Evolutionary conservation across 1,284 basidiomycete species (phyloP), one percentile per base, ranked within the genome.

Genomic region (Cutaneotrichosporon mucoides): DNA sequence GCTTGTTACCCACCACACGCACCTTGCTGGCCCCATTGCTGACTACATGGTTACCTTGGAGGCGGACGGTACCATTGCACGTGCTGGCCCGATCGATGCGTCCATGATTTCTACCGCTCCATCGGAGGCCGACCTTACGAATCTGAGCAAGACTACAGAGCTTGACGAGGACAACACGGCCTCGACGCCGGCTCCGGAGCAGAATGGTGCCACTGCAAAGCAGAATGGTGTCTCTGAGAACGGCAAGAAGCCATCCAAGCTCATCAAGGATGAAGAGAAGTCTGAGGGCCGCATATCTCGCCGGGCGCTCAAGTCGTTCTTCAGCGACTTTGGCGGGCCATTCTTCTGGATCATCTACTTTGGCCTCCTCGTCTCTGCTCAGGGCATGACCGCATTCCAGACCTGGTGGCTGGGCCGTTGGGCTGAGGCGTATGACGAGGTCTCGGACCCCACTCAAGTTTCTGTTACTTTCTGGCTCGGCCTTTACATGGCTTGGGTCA

Each of bases 1-100:
- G 33, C 79, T 91, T 6, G 86, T 89, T 12, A 89, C 88, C 0
- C 88, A 90, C 73, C 88, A 90, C 66, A 81, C 88, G 35, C 83
- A 84, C 3, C 82, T 89, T 71, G 81, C 82, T 15, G 81, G 81
- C 24, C 83, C 86, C 2, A 78, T 88, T 34, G 85, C 87, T 10
- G 81, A 84, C 48, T 86, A 83, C 70, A 82, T 87, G 11, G 82
- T 89, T 33, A 82, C 82, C 4, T 71, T 90, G 37, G 68, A 78
- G 10, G 83, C 85, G 64, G 84, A 55, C 73, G 65, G 84, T 79
- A 66, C 68, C 74, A 68, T 78, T 48, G 66, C 69, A 7, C 69
- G 65, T 24, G 70, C 71, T 11, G 77, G 75, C 2, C 68, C 73
- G 6, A 69, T 76, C 46, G 66, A 72, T 40, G 57, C 62, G n/a